These are phyloP conservation scores for Suhomyces pyralidae DNA, from an alignment of 805 yeast genomes.

Conservation along the genomic window DNA sequence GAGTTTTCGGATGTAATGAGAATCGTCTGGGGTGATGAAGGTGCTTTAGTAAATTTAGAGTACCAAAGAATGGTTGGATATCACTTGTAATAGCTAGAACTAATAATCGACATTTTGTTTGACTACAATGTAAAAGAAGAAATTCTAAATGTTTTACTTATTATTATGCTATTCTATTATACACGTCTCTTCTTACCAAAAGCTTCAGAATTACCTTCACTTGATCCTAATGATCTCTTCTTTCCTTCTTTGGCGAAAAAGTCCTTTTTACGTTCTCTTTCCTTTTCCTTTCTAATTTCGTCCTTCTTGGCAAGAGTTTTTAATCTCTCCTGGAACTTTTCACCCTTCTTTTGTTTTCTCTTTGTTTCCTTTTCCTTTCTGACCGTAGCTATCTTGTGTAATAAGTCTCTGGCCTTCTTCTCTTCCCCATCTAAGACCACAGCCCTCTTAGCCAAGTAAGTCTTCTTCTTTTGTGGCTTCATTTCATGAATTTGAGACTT, in stretches of 20 bases:
- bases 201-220: slow-evolving; percentile 28
- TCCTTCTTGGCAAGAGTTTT: slow-evolving; percentile 75
- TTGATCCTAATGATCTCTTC: slow-evolving; percentile 49
- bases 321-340: slow-evolving; percentile 69
- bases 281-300: slow-evolving; percentile 68
- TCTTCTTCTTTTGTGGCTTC: slow-evolving; percentile 81
- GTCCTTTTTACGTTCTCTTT: slow-evolving; percentile 82
- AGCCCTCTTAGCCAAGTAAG: slow-evolving; percentile 86
- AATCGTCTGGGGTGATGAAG: slow-evolving; percentile 62
- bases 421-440: slow-evolving; percentile 91
- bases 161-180: slow-evolving; percentile 10
- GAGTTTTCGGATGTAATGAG: slow-evolving; percentile 76
- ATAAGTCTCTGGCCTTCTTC: slow-evolving; percentile 84
- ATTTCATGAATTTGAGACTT: slow-evolving; percentile 84
- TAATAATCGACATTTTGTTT: background rate
- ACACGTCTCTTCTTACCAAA: slow-evolving; percentile 33
- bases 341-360: slow-evolving; percentile 68
- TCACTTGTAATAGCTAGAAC: slow-evolving; percentile 17
- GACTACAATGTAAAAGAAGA: background rate
- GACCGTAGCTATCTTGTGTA: slow-evolving; percentile 82
- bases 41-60: slow-evolving; percentile 17
- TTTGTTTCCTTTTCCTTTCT: slow-evolving; percentile 82
- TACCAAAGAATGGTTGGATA: slow-evolving; percentile 29
- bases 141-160: too few species aligned
- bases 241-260: slow-evolving; percentile 71